Base-by-base conservation (phyloP, 352 stramenopile species). In the Phytophthora colocasiae region DNA sequence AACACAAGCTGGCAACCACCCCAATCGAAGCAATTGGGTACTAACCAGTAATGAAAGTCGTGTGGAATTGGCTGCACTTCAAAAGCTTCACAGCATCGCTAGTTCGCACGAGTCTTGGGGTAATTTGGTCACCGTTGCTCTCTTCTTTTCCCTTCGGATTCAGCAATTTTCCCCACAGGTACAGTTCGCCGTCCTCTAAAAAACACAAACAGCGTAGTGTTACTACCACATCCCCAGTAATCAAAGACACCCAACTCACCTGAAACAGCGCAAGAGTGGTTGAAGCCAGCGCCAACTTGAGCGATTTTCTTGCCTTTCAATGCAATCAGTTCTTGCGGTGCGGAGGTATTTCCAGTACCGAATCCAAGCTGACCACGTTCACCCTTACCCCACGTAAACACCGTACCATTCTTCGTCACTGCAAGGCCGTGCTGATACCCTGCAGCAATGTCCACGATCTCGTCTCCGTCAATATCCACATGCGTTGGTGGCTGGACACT, bases 21-120 rank as follows among this genome's bases (percentile, higher is more conserved):
- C 11, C 36, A 1, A 58, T 48, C 22, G 17, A 19, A 54, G n/a
- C 29, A 17, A 59, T 26, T 4, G 11, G 32, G 57, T 58, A 61
- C 75, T 54, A 50, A 95, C 83, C 81, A 39, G 88, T 95, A 63
- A 93, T 77, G 43, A 93, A 90, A 27, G 81, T 80, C 52, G 88
- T 91, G 71, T 96, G 88, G 63, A 96, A 96, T 49, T 94, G 86
- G 48, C 86, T 96, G 65, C 85, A 90, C 69, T 89, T 64, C 27
- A 90, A 62, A 43, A 89, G 64, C 29, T 75, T 80, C n/a, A 96
- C 81, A 31, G 80, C 71, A 14, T 89, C 86, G 32, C 77, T 87
- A 43, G 85, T 93, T 53, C 73, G 77, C 45, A 96, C 77, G 34
- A 92, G 75, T 24, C 88, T 77, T 36, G 88, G 88, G 17, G 73